Evolutionary conservation across 169 alveolate genomes (phyloP), one percentile per base, ranked within the genome.

Genomic region (Eimeria maxima): DNA sequence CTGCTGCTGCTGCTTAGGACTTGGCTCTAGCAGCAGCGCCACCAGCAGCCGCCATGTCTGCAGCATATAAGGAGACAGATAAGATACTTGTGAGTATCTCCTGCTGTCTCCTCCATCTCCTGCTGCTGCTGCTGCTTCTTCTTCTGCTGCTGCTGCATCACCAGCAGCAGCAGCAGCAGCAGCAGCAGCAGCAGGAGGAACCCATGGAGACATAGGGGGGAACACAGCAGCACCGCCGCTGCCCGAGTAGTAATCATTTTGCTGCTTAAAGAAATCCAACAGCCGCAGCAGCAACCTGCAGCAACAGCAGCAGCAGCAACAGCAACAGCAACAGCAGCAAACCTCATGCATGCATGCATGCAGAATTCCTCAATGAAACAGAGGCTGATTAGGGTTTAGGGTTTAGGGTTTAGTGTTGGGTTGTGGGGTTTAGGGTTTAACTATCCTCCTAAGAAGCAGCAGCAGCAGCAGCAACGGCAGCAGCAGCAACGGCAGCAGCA

Each of bases 11-110:
- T 88, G 83, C 88, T 53, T 76, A 63, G 38, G 53, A 18, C 74
- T 60, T 10, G 44, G 60, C 42, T 45, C 60, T 67, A 90, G 95
- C 95, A 90, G 47, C 76, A 90, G 53, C 38, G 90, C 80, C 44
- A 90, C 90, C 53, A 90, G 76, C 81, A 90, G 44, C 78, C 63
- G 95, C 95, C 95, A 90, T 24, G 95, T 90, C 80, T 90, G 95
- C 45, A 74, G 90, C 95, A 90, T 71, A 27, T 90, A 90, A 6
- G 95, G 95, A 45, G 95, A 80, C 42, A 73, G 42, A 53, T 90
- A 90, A 29, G 90, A 74, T 53, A 88, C 90, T 76, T 90, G 90
- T 22, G 80, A 76, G 88, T 38, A 76, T 63, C 88, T 13, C 4
- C 88, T 14, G 50, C 33, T 4, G 57, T 76, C 88, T 20, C 67